Conservation (phyloP, 1,284 basidiomycete species). For the Chondrostereum purpureum region DNA sequence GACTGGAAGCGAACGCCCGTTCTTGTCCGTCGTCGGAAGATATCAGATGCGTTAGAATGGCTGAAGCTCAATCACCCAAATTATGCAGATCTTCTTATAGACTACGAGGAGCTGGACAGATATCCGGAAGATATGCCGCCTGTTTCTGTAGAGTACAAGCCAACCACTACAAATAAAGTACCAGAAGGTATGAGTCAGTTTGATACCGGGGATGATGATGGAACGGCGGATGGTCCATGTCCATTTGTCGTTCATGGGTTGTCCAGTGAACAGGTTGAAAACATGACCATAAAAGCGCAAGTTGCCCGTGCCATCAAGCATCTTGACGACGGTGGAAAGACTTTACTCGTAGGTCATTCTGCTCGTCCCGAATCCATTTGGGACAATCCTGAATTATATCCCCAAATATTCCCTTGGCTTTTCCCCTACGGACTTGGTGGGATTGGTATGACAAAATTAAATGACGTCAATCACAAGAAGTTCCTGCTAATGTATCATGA, state of each 20-base stretch:
- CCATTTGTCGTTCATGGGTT: background rate
- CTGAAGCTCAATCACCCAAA: constrained; percentile 1
- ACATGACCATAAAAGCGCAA: background rate
- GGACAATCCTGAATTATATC: constrained; percentile 27
- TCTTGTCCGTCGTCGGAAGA: background rate
- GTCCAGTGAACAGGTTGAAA: background rate
- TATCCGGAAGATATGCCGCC: background rate
- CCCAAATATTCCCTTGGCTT: constrained; percentile 30
- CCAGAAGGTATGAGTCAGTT: background rate
- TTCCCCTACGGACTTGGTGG: too few relatives aligned
- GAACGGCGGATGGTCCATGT: background rate
- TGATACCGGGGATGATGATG: background rate
- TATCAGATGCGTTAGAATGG: background rate
- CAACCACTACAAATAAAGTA: background rate
- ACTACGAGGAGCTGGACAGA: background rate
- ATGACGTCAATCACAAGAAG: too few relatives aligned
- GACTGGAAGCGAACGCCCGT: background rate
- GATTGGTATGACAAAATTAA: too few relatives aligned
- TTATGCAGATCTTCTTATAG: background rate
- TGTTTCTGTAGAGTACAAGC: background rate
- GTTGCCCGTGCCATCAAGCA: background rate
- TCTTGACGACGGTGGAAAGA: constrained; percentile 15
- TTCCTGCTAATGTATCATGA: constrained; percentile 1
- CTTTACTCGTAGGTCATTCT: constrained; percentile 3
- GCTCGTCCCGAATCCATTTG: constrained; percentile 19